Conservation (phyloP, 2,329 filamentous ascomycete genomes). For the Graphilbum ipis-grandicollis region DNA sequence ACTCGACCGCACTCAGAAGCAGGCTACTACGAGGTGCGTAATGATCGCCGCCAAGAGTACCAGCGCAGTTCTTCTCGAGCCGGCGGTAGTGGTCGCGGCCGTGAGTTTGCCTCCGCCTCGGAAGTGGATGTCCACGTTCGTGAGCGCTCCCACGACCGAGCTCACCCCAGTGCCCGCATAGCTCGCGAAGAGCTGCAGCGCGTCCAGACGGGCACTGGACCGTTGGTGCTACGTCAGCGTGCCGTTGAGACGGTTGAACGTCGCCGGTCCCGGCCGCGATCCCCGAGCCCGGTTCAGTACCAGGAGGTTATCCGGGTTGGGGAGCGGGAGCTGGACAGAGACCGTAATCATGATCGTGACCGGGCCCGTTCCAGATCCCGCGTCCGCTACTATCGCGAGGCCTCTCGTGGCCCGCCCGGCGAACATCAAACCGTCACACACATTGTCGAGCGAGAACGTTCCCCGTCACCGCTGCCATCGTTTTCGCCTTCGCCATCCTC, state of each 20-base stretch:
- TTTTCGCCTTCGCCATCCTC: conserved; percentile 14
- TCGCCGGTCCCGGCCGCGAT: conserved; percentile 20
- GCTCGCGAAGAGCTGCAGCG: conserved; percentile 27
- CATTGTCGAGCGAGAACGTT: conserved; percentile 21
- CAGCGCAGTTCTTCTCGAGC: too few relatives aligned
- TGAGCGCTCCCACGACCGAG: conserved; percentile 25
- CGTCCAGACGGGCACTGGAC: conserved; percentile 29
- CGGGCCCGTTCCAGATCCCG: conserved; percentile 12
- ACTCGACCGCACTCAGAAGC: conserved; percentile 1
- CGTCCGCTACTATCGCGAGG: conserved; percentile 8
- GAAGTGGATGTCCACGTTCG: conserved; percentile 14
- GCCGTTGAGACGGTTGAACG: conserved; percentile 38
- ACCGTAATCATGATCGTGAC: conserved; percentile 4
- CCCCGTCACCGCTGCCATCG: conserved; percentile 25
- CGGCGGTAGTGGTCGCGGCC: neutral
- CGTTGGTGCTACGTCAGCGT: conserved; percentile 35
- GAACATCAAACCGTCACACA: neutral
- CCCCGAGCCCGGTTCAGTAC: conserved; percentile 21
- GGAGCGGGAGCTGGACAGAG: conserved; percentile 15
- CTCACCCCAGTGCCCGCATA: conserved; percentile 30
- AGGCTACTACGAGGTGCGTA: neutral
- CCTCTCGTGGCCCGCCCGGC: conserved; percentile 6
- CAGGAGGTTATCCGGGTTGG: conserved; percentile 27
- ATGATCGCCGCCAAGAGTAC: too few relatives aligned
- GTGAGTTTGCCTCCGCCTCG: neutral